Conservation (phyloP, 306 rosid genomes). For the Sindora glabra region DNA sequence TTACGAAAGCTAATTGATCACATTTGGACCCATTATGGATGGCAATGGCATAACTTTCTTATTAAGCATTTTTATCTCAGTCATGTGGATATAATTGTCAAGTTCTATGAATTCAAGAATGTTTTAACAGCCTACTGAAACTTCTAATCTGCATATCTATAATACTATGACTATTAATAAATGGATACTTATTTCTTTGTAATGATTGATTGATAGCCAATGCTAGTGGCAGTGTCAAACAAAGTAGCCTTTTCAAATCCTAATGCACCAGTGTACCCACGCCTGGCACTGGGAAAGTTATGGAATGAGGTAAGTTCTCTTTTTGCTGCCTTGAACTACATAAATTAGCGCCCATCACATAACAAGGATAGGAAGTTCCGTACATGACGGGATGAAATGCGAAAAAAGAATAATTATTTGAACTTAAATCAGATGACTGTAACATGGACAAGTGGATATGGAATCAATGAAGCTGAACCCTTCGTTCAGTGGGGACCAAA, state of each 20-base stretch:
- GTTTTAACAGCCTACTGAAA: background rate
- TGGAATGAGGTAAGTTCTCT: slow-evolving; percentile 72
- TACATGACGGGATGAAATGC: background rate
- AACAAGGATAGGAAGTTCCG: background rate
- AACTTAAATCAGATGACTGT: slow-evolving; percentile 57
- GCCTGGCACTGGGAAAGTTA: slow-evolving; percentile 73
- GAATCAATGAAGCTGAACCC: slow-evolving; percentile 58
- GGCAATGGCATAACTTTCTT: no score
- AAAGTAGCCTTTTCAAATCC: slow-evolving; percentile 67
- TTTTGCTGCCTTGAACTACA: background rate
- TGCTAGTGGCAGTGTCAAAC: slow-evolving; percentile 63
- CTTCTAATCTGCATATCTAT: background rate
- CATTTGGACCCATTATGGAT: no score
- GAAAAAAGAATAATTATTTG: slow-evolving; percentile 1
- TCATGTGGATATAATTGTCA: slow-evolving; percentile 3
- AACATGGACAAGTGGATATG: slow-evolving; percentile 96
- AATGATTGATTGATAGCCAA: slow-evolving; percentile 44
- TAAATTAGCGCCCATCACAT: slow-evolving; percentile 1
- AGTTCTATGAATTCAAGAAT: background rate
- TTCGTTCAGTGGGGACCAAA: slow-evolving; percentile 71
- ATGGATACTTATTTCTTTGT: slow-evolving; percentile 2
- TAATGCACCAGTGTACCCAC: slow-evolving; percentile 82
- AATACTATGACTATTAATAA: background rate
- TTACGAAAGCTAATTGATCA: background rate
- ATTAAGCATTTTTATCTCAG: background rate